Evolutionary conservation across 2,329 filamentous ascomycete species (phyloP), one percentile per base, ranked within the genome.

Genomic region (Penicillium brevicompactum): DNA sequence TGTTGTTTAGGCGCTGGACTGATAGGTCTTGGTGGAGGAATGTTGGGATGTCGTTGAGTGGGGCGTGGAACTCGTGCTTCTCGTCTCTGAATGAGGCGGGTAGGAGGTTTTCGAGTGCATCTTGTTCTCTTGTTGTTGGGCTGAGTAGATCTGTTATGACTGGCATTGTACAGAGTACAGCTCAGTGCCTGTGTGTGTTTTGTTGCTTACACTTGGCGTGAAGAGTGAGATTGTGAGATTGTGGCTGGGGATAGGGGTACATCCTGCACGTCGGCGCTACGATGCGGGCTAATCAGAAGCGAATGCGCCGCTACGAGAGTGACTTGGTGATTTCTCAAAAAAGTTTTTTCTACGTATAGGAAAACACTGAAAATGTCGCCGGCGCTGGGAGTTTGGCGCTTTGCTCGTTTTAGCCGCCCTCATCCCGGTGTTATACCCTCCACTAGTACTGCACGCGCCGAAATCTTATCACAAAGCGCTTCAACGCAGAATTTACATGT

Each of bases 51-150:
- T 49, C 27, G 16, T 22, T 14, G 30, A 43, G 47, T 37, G 47
- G 47, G 47, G 47, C 14, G n/a, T 34, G 47, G n/a, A 43, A 18
- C 13, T 7, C n/a, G 5, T 43, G 38, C 2, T 49, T 27, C 6
- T 49, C 47, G 16, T 49, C 47, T 42, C 47, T 21, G 38, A 43
- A 49, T 7, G 47, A 43, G 16, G 47, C 47, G 32, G 47, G 47
- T n/a, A 49, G 47, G 24, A 49, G 16, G 27, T 34, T 18, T 2
- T 21, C 9, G 11, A 49, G 13, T 16, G 21, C 8, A 9, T 27
- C n/a, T 30, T 22, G 9, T 8, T 18, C 11, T 6, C 11, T 7
- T 21, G 46, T 49, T 24, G 47, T 49, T 16, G 38, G 38, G 4
- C 10, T 22, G 8, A 49, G 34, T 4, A 32, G 14, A 2, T 49